Percentiles rank a stretch among this genome's conserved stretches.
Conservation (phyloP, 257 asterid genomes). For the Ilex aquifolium region DNA sequence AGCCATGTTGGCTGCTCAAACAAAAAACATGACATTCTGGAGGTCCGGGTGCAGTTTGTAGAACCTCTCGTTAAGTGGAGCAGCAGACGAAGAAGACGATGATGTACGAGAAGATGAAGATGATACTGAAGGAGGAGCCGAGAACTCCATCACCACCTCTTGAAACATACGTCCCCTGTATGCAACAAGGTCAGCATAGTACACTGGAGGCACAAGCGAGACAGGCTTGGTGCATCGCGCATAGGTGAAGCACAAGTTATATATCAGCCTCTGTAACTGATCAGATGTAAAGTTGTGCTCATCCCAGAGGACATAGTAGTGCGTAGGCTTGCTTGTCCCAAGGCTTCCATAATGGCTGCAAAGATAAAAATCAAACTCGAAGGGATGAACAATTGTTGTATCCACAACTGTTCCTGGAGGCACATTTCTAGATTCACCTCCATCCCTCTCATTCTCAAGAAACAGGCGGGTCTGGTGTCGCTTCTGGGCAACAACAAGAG, state of each 20-base stretch:
- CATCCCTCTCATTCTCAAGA: constrained; percentile 18
- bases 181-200: constrained; percentile 77
- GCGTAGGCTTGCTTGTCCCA: constrained; percentile 83
- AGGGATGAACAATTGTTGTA: constrained; percentile 45
- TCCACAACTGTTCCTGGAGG: constrained; percentile 88
- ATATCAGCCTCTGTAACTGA: constrained; percentile 47
- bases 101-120: not conserved
- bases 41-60: constrained; percentile 38
- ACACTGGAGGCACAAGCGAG: constrained; percentile 71
- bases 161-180: constrained; percentile 67
- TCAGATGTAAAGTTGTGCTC: constrained; percentile 50
- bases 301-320: constrained; percentile 55
- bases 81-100: constrained; percentile 8
- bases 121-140: constrained; percentile 5
- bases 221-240: constrained; percentile 73
- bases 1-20: constrained; percentile 22
- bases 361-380: constrained; percentile 59
- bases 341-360: constrained; percentile 69
- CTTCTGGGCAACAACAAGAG: constrained; percentile 69
- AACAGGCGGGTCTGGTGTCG: constrained; percentile 71
- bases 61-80: constrained; percentile 32
- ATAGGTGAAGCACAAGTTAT: constrained; percentile 65
- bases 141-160: constrained; percentile 33
- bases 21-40: constrained; percentile 47
- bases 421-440: constrained; percentile 32